Base-by-base conservation (phyloP, 768 basidiomycete species). In the Sutorius australiensis region DNA sequence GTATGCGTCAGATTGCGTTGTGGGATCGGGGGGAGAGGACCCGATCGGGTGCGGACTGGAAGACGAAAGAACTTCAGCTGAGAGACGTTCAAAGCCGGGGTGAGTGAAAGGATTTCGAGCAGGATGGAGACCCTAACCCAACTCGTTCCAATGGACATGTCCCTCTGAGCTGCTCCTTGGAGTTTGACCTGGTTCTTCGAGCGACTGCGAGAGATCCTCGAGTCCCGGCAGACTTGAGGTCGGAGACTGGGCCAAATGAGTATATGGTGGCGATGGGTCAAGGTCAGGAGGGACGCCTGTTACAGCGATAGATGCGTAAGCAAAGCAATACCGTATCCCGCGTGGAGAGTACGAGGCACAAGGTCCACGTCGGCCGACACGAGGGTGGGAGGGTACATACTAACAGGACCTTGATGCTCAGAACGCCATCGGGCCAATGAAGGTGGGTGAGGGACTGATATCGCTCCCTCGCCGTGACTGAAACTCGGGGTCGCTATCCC, bases 261-360 rank as follows among this genome's bases (percentile, higher is more conserved):
- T 55, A 48, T 66, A 66, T n/a, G 66, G 66, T 4, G 65, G 65
- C n/a, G 66, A 56, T 50, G 66, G 66, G 24, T 53, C 66, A 6
- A 61, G 46, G 17, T 63, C 54, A 16, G 34, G 39, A 41, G 34
- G 45, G 2, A 34, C 28, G 5, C 24, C 62, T 58, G 12, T 44
- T 17, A 19, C 38, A 43, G 19, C 2, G 28, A 48, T 2, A 41
- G 9, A 17, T 1, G 16, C 5, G 38, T 51, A 38, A 50, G 37
- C 5, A 48, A 48, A 19, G 37, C 3, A 14, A 39, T 13, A 51
- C 47, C 16, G 32, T 5, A 46, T 3, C 12, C 3, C 10, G 32
- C 21, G 16, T 37, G 8, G 11, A 7, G 37, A 43, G 16, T 24
- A 17, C 10, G 2, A 42, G 17, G 14, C 10, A n/a, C 38, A 13